Evolutionary conservation across 176 grass and related monocot genomes (phyloP), one percentile per base, ranked within the genome.

Genomic region (Cymbopogon citratus): DNA sequence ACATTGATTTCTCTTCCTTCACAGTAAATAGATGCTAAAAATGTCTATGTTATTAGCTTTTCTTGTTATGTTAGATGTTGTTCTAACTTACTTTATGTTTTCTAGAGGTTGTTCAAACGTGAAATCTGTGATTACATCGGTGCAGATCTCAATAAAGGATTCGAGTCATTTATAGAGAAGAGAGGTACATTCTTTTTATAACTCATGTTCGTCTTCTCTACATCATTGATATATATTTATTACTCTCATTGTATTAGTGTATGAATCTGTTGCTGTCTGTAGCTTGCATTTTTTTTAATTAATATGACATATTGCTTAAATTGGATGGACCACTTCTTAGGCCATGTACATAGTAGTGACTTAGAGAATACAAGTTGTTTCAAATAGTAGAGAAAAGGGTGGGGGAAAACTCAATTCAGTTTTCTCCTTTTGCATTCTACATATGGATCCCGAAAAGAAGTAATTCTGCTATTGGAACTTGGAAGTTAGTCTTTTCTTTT

Each of bases 31-130:
- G 15, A 2, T 61, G 33, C 52, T 57, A 12, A 69, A 65, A 84
- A 16, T 80, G 31, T 75, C 61, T 65, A 45, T 65, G 11, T 68
- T n/a, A n/a, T n/a, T 39, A 60, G 67, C 33, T 38, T 71, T 78
- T 51, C 40, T 21, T 60, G 19, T 72, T 14, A 45, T 49, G 25
- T 48, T 87, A 44, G 36, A 34, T 83, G 65, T 44, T 63, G 44
- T 70, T 71, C 80, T 83, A 80, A 66, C 4, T 29, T 85, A 78
- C 16, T 73, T 83, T 83, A 56, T 86, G n/a, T 85, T 73, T 69
- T 82, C 66, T 88, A 99, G 96, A 93, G 96, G 74, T 91, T 95
- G 74, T 99, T 99, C 89, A 99, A 99, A 89, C 91, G 91, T 49
- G 85, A 84, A 71, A 78, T 99, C 71, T 89, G 87, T 80, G 93